A percentile compares a stretch with the other conserved stretches of the same genome.
Evolutionary conservation across 148 eudicot species (phyloP).

Genomic region (Fagopyrum esculentum): DNA sequence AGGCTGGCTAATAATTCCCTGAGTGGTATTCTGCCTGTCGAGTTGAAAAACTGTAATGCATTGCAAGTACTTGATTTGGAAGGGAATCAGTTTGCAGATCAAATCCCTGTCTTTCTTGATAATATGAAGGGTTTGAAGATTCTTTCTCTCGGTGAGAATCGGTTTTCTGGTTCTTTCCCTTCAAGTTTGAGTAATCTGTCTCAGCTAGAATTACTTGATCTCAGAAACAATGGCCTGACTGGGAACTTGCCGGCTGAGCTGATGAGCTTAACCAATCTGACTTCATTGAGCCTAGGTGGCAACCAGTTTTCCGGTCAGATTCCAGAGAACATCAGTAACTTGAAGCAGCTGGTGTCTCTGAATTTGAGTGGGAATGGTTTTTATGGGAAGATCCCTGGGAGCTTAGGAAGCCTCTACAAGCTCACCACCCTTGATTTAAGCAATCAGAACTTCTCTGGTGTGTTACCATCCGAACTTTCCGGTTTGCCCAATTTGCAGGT

Average conservation of each 20-base stretch:
- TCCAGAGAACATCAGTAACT: slow-evolving; percentile 33
- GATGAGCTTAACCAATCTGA: slow-evolving; percentile 41
- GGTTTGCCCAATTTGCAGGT: slow-evolving; percentile 64
- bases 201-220: slow-evolving; percentile 30
- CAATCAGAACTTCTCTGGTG: slow-evolving; percentile 51
- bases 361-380: slow-evolving; percentile 65
- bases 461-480: slow-evolving; percentile 52
- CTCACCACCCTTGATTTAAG: slow-evolving; percentile 68
- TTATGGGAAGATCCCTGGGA: slow-evolving; percentile 47
- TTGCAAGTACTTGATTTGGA: slow-evolving; percentile 50
- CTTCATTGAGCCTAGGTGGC: slow-evolving; percentile 40
- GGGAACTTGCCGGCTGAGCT: slow-evolving; percentile 46
- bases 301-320: slow-evolving; percentile 47
- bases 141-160: slow-evolving; percentile 51
- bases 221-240: slow-evolving; percentile 37
- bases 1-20: slow-evolving; percentile 56
- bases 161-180: slow-evolving; percentile 44
- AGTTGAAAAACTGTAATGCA: slow-evolving; percentile 26
- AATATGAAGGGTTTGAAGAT: slow-evolving; percentile 34
- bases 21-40: slow-evolving; percentile 43
- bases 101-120: slow-evolving; percentile 48
- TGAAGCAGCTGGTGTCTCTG: slow-evolving; percentile 36
- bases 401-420: slow-evolving; percentile 53
- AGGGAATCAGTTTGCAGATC: slow-evolving; percentile 44
- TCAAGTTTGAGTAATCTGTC: slow-evolving; percentile 28